These are phyloP conservation scores for Pseudogymnoascus sp. DNA, from an alignment of 2,329 filamentous ascomycete genomes.

Conservation along the genomic window DNA sequence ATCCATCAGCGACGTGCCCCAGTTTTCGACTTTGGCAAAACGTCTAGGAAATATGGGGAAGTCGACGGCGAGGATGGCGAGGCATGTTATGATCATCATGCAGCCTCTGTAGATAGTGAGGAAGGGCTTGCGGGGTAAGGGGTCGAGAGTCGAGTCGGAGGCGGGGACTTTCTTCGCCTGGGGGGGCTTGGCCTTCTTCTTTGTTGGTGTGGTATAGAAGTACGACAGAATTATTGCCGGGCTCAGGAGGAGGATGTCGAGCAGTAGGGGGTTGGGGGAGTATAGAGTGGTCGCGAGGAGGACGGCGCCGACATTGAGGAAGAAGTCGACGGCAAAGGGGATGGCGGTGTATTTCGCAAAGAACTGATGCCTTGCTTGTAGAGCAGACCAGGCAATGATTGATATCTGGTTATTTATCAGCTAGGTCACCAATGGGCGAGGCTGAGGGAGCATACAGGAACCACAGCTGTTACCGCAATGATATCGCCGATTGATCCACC, in stretches of 20 bases:
- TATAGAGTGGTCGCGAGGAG: conserved; percentile 84
- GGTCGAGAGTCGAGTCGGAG: conserved; percentile 31
- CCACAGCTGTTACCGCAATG: conserved; percentile 75
- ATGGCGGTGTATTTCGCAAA: conserved; percentile 67
- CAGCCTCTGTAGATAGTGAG: conserved; percentile 82
- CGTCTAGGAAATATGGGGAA: conserved; percentile 87
- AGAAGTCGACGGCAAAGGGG: conserved; percentile 69
- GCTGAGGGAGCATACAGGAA: conserved; percentile 58
- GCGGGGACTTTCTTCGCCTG: conserved; percentile 34
- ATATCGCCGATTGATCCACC: conserved; percentile 81
- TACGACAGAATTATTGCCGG: conserved; percentile 48
- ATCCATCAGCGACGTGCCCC: conserved; percentile 99
- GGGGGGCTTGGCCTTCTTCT: conserved; percentile 43
- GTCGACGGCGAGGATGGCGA: conserved; percentile 93
- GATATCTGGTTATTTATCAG: conserved; percentile 52
- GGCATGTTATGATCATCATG: conserved; percentile 85
- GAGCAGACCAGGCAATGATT: conserved; percentile 76
- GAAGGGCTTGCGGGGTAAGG: conserved; percentile 79
- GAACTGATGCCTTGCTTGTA: conserved; percentile 76
- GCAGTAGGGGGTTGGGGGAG: conserved; percentile 61
- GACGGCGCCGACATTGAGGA: conserved; percentile 75
- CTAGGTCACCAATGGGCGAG: conserved; percentile 10
- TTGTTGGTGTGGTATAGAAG: conserved; percentile 46
- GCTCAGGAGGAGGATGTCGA: conserved; percentile 65
- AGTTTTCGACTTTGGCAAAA: conserved; percentile 98